Evolutionary conservation across 371 early-diverging fungal species (phyloP).

Genomic region (Syncephalastrum contaminatum): DNA sequence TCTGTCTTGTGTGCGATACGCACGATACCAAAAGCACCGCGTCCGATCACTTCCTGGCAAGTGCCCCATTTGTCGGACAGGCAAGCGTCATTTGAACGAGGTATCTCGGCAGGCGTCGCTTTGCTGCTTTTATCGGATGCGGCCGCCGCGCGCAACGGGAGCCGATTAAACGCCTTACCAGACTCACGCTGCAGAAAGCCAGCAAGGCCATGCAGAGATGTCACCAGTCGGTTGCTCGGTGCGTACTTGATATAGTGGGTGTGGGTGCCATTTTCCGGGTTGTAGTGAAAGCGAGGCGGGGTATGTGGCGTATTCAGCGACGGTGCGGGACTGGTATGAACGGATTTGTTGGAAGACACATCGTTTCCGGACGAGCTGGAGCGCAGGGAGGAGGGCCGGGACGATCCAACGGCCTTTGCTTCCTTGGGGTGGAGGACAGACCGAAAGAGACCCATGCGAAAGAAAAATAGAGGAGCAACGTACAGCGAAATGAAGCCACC

Average conservation of each 20-base stretch:
- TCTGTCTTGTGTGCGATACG: slow-evolving; percentile 43
- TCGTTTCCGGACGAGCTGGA: slow-evolving; percentile 1
- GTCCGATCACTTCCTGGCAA: slow-evolving; percentile 51
- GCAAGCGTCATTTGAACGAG: slow-evolving; percentile 8
- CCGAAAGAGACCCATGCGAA: slow-evolving; percentile 6
- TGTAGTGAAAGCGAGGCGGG: slow-evolving; percentile 7
- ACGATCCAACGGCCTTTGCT: neutral
- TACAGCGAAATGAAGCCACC: neutral
- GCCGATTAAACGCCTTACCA: slow-evolving; percentile 12
- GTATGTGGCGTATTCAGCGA: slow-evolving; percentile 3
- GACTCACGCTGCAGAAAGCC: neutral
- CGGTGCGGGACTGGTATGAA: neutral
- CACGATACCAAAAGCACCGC: slow-evolving; percentile 53
- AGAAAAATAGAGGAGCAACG: neutral
- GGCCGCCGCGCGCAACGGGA: slow-evolving; percentile 20
- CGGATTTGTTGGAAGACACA: neutral
- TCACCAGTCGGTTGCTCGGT: neutral
- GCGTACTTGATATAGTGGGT: slow-evolving; percentile 13
- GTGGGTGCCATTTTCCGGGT: slow-evolving; percentile 13
- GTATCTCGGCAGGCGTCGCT: slow-evolving; percentile 19
- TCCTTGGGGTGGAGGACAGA: slow-evolving; percentile 1
- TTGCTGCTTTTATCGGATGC: slow-evolving; percentile 32
- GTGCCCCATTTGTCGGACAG: slow-evolving; percentile 49
- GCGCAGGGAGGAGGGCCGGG: neutral
- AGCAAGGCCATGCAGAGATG: slow-evolving; percentile 12